Conservation (phyloP, 2,329 filamentous ascomycete species). For the Fusarium torreyae region DNA sequence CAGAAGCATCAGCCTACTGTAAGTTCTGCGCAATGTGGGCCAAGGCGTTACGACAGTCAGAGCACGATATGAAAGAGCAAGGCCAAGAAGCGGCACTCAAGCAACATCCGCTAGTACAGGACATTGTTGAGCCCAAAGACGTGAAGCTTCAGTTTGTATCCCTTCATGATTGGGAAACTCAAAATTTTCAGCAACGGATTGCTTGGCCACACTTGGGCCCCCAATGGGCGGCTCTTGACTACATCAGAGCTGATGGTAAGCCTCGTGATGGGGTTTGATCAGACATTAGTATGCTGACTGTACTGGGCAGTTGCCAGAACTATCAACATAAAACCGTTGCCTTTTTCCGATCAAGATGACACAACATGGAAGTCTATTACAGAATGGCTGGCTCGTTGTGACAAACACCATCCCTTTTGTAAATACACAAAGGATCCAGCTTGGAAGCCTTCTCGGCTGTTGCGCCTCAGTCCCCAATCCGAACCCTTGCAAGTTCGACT, state of each 20-base stretch:
- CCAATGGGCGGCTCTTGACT: constrained; percentile 15
- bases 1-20: neutral
- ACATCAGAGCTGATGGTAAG: neutral
- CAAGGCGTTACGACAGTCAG: constrained; percentile 1
- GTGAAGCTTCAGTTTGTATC: constrained; percentile 8
- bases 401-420: neutral
- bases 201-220: constrained; percentile 1
- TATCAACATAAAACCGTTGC: constrained; percentile 4
- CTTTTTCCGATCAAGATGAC: neutral
- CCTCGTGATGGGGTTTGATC: neutral
- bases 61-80: neutral
- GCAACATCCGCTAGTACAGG: constrained; percentile 10
- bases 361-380: neutral
- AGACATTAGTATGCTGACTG: neutral
- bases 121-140: neutral
- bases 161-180: neutral
- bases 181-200: neutral
- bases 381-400: constrained; percentile 17
- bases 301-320: neutral
- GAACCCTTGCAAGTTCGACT: constrained; percentile 2
- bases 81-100: neutral
- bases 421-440: neutral
- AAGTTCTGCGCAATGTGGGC: constrained; percentile 15
- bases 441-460: constrained; percentile 18
- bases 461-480: neutral